Base-by-base conservation (phyloP, 495 filamentous ascomycete species). In the Hypomontagnella submonticulosa region DNA sequence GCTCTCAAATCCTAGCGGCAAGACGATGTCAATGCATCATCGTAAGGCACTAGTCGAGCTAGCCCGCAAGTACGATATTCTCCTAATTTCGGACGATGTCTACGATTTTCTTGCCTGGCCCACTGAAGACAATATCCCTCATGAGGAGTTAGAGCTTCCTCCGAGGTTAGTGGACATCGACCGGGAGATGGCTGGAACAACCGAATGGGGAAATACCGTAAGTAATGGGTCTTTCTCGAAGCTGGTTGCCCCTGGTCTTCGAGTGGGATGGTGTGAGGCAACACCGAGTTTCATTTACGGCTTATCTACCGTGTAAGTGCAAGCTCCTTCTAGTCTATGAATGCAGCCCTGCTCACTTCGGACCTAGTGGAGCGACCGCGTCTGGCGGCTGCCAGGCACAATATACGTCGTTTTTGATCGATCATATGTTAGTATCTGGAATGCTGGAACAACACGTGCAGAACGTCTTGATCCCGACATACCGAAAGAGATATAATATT, bases 201-300 rank as follows among this genome's bases (percentile, higher is more conserved):
- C 74, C 27, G 73, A 77, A 23, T 92, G 86, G 60, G 91, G 91
- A 1, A 88, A 93, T 69, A 79, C 84, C 4, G 77, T 90, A 10
- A 88, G 86, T 56, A 94, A 94, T 70, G 89, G 87, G 15, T 88
- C 83, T 13, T 93, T 95, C 73, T 88, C 84, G 54, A 95, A 95
- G 76, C 79, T 94, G 20, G 81, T 85, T 16, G 91, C 85, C 0
- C 91, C 91, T 1, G 91, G 90, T 0, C 70, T 87, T 53, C 79
- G 91, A 18, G 88, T 85, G 0, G 91, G 91, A 38, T 95, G 91
- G 90, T 81, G 83, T 4, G 91, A 95, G 71, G 87, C 83, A n/a
- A 84, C 85, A 3, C 77, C 81, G 34, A 87, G 84, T 54, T 77
- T 92, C 57, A 83, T 84, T 0, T 85, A 82, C 67, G 88, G 84